Evolutionary conservation across 2,329 filamentous ascomycete species (phyloP), one percentile per base, ranked within the genome.

Genomic region (Talaromyces sp.): DNA sequence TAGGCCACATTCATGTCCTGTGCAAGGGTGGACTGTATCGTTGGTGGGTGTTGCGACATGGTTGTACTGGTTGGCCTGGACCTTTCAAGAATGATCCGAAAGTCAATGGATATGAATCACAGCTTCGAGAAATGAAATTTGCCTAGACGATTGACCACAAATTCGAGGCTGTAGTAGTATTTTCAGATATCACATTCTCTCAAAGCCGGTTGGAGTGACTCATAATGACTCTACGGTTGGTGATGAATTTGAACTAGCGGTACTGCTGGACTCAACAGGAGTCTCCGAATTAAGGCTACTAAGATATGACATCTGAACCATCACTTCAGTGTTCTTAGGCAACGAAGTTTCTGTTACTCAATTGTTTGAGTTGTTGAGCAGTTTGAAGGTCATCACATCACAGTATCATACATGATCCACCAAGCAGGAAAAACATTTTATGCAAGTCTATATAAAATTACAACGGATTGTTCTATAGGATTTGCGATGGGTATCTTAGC

Each of bases 1-100:
- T 78, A 75, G 31, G 41, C 39, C 22, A 66, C 64, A 62, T 66
- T 59, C 9, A 22, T 27, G 49, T 65, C 63, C 15, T 25, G 22
- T 37, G 47, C 22, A n/a, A 62, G 60, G 27, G 43, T 66, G 7
- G 52, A 62, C 45, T 54, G 64, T n/a, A 62, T 66, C 10, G 64
- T 66, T n/a, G 43, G 50, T 54, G 60, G 43, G 27, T n/a, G 49
- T 35, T 62, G 60, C 13, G 64, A 59, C 64, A 66, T 66, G 15
- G 58, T 57, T 54, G 39, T 39, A 35, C 35, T 41, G 3, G 11
- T 37, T 13, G 27, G 10, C 15, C 25, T 17, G 7, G 17, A 9
- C 2, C 22, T 37, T 54, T 15, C 33, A 15, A 19, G 7, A 19
- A 35, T 54, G n/a, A 9, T 37, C 31, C 35, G 22, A 19, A 15